phyloP scores from a whole-genome alignment of 139 green algal genomes.

The Tetradesmus obliquus region DNA sequence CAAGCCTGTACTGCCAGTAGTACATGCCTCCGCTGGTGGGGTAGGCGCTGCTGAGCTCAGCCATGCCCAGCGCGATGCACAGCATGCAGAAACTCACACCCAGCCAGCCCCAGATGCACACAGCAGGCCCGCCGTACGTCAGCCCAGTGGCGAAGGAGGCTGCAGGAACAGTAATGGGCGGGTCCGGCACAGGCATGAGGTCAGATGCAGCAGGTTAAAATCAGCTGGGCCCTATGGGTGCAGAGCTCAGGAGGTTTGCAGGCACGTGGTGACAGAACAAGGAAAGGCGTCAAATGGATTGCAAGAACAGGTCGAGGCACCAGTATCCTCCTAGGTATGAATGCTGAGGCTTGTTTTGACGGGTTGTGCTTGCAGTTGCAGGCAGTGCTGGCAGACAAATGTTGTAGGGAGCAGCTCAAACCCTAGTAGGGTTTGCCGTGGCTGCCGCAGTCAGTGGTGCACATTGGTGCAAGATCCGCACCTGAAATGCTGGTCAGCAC shows the following conservation, averaged over 20 bases:
- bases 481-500: constrained; percentile 41
- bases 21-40: constrained; percentile 55
- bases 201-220: not conserved
- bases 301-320: no score
- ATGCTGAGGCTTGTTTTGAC: not conserved
- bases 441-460: not conserved
- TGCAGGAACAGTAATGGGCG: not conserved
- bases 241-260: not conserved
- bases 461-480: not conserved
- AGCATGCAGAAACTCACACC: constrained; percentile 26
- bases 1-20: constrained; percentile 49
- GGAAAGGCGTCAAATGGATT: no score
- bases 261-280: not conserved
- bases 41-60: constrained; percentile 51
- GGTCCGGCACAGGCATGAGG: not conserved
- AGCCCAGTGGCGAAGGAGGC: constrained; percentile 48
- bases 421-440: not conserved
- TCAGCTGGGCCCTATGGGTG: not conserved
- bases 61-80: constrained; percentile 55
- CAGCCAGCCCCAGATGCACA: constrained; percentile 58
- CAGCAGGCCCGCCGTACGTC: constrained; percentile 47
- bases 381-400: not conserved
- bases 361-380: not conserved
- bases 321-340: no score
- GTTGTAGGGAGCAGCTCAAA: not conserved